These are phyloP conservation scores for Diplodia sapinea DNA, from an alignment of 2,329 filamentous ascomycete species.

Conservation along the genomic window DNA sequence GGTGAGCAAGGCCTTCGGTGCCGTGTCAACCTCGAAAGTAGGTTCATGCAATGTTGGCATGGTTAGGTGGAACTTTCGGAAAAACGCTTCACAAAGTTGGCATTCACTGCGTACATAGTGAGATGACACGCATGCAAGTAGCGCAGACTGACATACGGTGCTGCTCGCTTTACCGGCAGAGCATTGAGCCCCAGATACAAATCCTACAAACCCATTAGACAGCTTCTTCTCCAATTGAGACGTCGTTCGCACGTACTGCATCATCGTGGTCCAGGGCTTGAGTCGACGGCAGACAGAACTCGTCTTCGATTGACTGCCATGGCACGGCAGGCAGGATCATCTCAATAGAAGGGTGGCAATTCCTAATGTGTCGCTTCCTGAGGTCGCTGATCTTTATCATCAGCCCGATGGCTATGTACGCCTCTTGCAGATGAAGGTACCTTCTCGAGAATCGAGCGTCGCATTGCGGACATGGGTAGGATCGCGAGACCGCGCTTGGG, in stretches of 20 bases:
- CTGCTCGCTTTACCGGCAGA: neutral
- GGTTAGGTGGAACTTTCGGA: neutral
- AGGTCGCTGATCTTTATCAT: neutral
- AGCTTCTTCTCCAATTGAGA: too few species aligned
- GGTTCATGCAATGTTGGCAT: conserved; percentile 8
- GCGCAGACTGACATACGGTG: neutral
- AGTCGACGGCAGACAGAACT: neutral
- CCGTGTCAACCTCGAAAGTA: neutral
- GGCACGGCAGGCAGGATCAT: neutral
- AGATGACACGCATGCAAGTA: neutral
- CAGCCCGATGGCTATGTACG: accelerated
- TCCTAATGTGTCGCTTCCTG: neutral
- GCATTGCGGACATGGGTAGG: conserved; percentile 15
- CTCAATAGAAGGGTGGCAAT: conserved; percentile 9
- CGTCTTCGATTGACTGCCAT: conserved; percentile 10
- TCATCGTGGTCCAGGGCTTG: neutral
- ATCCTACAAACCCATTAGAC: too few species aligned
- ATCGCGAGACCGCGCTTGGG: conserved; percentile 1
- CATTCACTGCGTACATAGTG: neutral
- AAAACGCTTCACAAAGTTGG: neutral
- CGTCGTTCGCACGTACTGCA: too few species aligned
- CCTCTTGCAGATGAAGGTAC: neutral
- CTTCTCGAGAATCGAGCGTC: conserved; percentile 10
- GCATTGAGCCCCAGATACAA: too few species aligned
- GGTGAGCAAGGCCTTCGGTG: neutral